Evolutionary conservation across 441 rosid species (phyloP).

Genomic region (Mallotus japonicus): DNA sequence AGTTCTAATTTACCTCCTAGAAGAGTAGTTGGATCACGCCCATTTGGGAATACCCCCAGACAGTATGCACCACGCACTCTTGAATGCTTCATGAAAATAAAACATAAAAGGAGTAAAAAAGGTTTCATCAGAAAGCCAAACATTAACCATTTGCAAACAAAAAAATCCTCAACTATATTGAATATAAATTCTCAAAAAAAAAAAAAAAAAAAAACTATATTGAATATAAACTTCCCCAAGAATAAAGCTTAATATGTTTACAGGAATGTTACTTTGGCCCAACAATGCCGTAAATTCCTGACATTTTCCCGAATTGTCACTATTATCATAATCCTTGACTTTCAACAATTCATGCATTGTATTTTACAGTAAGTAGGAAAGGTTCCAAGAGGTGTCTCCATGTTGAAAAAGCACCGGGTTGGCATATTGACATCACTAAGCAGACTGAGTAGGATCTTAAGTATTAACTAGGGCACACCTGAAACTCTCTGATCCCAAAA

Average conservation of each 20-base stretch:
- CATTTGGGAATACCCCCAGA: slow-evolving; percentile 87
- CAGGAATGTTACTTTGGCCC: not conserved
- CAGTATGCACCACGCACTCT: slow-evolving; percentile 81
- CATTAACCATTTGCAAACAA: slow-evolving; percentile 8
- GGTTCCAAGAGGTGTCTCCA: no score
- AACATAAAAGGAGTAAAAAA: slow-evolving; percentile 14
- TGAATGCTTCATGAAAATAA: slow-evolving; percentile 60
- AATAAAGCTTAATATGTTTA: not conserved
- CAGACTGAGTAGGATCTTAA: not conserved
- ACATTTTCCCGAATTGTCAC: not conserved
- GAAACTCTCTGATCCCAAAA: not conserved
- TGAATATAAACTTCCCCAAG: not conserved
- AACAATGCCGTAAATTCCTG: not conserved
- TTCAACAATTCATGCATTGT: not conserved
- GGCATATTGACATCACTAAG: not conserved
- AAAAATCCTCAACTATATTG: not conserved
- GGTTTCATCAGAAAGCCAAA: slow-evolving; percentile 21
- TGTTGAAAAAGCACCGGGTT: not conserved
- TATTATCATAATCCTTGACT: not conserved
- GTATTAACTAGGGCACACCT: not conserved
- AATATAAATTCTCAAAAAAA: no score
- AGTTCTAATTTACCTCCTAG: slow-evolving; percentile 66
- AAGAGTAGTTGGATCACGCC: slow-evolving; percentile 84
- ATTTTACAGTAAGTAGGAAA: no score
- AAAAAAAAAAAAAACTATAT: not conserved